These are phyloP conservation scores for Saccharum officinarum DNA, from an alignment of 176 grass and related monocot species.

Conservation along the genomic window DNA sequence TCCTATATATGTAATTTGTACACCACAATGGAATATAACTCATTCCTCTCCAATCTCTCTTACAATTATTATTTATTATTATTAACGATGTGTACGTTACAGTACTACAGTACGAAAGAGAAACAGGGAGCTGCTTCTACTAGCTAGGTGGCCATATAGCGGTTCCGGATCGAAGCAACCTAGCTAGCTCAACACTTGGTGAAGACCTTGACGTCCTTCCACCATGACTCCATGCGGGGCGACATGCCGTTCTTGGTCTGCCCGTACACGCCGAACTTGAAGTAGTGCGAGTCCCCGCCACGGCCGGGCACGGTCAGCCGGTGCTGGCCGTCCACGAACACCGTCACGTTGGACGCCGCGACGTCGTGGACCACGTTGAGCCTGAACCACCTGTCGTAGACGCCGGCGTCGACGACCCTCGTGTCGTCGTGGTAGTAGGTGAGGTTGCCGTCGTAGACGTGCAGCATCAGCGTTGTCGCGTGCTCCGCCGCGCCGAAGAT, in stretches of 20 bases:
- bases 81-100: too few species aligned
- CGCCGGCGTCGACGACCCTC: neutral
- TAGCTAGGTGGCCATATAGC: too few species aligned
- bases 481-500: constrained; percentile 28
- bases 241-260: constrained; percentile 11
- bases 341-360: neutral
- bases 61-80: too few species aligned
- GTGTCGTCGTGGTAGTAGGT: constrained; percentile 22
- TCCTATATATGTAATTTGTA: too few species aligned
- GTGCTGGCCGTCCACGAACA: neutral
- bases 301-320: neutral
- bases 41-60: too few species aligned
- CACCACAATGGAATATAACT: too few species aligned
- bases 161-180: too few species aligned
- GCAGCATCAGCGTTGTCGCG: constrained; percentile 52
- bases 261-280: constrained; percentile 46
- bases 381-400: constrained; percentile 34
- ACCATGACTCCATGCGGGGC: neutral
- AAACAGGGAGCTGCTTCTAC: too few species aligned
- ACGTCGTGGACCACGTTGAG: constrained; percentile 38
- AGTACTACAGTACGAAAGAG: too few species aligned
- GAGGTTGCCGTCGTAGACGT: constrained; percentile 30
- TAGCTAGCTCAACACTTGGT: too few species aligned
- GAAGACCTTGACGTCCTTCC: neutral
- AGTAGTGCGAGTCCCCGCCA: neutral